These are phyloP conservation scores for Boechera stricta DNA, from an alignment of 345 rosid species.

Conservation along the genomic window DNA sequence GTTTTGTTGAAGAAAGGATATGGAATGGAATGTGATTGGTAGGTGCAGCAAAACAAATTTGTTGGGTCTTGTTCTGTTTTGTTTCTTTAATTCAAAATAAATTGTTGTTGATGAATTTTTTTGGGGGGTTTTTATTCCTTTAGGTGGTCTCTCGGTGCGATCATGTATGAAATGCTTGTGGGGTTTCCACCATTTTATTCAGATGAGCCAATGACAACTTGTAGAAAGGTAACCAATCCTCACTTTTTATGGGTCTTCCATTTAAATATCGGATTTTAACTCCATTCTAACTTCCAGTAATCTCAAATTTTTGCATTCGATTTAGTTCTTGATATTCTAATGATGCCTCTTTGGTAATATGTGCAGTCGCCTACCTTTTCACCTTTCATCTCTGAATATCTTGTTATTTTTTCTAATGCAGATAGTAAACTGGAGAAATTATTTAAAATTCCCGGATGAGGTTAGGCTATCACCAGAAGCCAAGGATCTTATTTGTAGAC, in stretches of 20 bases:
- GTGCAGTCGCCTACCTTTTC: background rate
- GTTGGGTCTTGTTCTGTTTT: conserved; percentile 33
- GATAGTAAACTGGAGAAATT: conserved; percentile 98
- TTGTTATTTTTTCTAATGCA: conserved; percentile 43
- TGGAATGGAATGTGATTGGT: conserved; percentile 99
- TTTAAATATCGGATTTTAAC: background rate
- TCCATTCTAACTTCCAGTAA: background rate
- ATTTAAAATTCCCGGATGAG: conserved; percentile 96
- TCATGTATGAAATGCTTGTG: conserved; percentile 99
- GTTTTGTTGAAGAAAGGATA: conserved; percentile 95
- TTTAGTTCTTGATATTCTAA: background rate
- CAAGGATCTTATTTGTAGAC: conserved; percentile 84
- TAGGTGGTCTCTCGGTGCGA: conserved; percentile 99
- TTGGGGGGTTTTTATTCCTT: conserved; percentile 19
- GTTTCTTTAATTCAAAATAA: background rate
- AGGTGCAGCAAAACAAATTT: conserved; percentile 40
- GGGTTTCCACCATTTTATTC: conserved; percentile 99
- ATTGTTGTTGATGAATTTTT: conserved; percentile 13
- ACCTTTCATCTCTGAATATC: conserved; percentile 10
- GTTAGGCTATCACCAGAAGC: conserved; percentile 90
- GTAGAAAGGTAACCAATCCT: conserved; percentile 75
- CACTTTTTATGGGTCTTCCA: background rate
- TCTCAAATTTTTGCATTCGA: background rate
- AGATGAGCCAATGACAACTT: conserved; percentile 97
- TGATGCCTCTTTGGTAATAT: conserved; percentile 9